Percentiles rank a stretch among this genome's conserved stretches.
Conservation (phyloP, 345 rosid species). For the Eucalyptus pauciflora region DNA sequence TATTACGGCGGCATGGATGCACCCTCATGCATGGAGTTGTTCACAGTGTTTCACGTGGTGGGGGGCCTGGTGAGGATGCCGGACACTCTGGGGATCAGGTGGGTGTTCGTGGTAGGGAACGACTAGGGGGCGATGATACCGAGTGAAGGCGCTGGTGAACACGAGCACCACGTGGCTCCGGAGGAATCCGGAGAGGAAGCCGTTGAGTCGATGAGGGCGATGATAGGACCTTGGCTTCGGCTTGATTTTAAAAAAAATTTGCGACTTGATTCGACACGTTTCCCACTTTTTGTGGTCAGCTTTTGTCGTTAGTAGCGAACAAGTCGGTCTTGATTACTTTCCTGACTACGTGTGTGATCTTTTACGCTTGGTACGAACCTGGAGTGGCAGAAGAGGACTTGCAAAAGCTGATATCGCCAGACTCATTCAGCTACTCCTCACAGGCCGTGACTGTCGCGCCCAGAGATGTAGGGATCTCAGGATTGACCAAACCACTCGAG, state of each 20-base stretch:
- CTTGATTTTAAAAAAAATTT: background rate
- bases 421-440: constrained; percentile 19
- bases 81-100: constrained; percentile 9
- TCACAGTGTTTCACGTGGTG: constrained; percentile 11
- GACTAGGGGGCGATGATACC: constrained; percentile 55
- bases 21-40: constrained; percentile 8
- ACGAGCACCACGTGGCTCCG: constrained; percentile 21
- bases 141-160: constrained; percentile 55
- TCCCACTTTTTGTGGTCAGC: background rate
- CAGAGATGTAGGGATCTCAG: constrained; percentile 1
- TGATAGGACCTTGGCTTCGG: constrained; percentile 5
- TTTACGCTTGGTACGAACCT: constrained; percentile 13
- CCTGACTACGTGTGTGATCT: background rate
- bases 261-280: background rate
- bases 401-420: constrained; percentile 38
- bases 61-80: constrained; percentile 10
- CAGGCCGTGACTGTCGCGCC: constrained; percentile 19
- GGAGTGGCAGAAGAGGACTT: constrained; percentile 55
- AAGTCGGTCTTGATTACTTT: background rate
- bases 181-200: constrained; percentile 31
- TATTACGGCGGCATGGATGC: constrained; percentile 35
- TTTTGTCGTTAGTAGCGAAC: background rate
- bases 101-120: constrained; percentile 53
- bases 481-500: constrained; percentile 2
- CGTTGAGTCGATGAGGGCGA: constrained; percentile 17